phyloP scores from a whole-genome alignment of 805 yeast genomes.

The Ogataea wickerhamii region DNA sequence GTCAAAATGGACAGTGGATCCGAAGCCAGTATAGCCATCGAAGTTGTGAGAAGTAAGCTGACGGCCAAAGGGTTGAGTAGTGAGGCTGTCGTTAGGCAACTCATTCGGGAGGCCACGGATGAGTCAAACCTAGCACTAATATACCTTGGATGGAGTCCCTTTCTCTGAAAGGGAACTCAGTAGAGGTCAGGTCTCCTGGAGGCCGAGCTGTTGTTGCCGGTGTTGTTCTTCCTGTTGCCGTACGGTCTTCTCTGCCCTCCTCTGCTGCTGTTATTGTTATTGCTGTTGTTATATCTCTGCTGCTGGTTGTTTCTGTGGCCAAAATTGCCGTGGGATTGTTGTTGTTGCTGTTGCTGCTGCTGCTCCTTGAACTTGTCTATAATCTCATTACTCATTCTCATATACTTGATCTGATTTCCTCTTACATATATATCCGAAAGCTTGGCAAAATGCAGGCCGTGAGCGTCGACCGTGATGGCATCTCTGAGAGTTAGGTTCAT shows the following conservation, averaged over 20 bases:
- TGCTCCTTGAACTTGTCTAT: slow-evolving; percentile 75
- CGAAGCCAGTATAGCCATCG: slow-evolving; percentile 79
- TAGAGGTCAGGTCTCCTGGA: neutral
- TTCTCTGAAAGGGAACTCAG: slow-evolving; percentile 37
- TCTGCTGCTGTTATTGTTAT: slow-evolving; percentile 6
- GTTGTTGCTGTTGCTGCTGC: slow-evolving; percentile 36
- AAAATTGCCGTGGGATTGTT: slow-evolving; percentile 23
- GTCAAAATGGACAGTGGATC: slow-evolving; percentile 37
- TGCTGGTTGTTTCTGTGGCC: slow-evolving; percentile 26
- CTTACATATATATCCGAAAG: slow-evolving; percentile 75
- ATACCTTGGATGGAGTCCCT: slow-evolving; percentile 84
- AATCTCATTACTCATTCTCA: slow-evolving; percentile 71
- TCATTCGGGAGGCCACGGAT: slow-evolving; percentile 73
- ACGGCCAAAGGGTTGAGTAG: slow-evolving; percentile 63
- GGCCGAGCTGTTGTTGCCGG: slow-evolving; percentile 13
- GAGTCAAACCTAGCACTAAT: slow-evolving; percentile 65
- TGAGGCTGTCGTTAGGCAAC: slow-evolving; percentile 80
- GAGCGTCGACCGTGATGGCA: slow-evolving; percentile 62
- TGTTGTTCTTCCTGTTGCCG: slow-evolving; percentile 15
- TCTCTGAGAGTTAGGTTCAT: slow-evolving; percentile 87
- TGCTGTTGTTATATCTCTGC: slow-evolving; percentile 13
- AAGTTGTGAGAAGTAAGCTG: slow-evolving; percentile 67
- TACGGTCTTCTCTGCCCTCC: slow-evolving; percentile 26
- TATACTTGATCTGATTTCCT: slow-evolving; percentile 78
- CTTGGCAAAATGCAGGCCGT: slow-evolving; percentile 59